Evolutionary conservation across 371 early-diverging fungal genomes (phyloP).

Genomic region (Rhizopus arrhizus): DNA sequence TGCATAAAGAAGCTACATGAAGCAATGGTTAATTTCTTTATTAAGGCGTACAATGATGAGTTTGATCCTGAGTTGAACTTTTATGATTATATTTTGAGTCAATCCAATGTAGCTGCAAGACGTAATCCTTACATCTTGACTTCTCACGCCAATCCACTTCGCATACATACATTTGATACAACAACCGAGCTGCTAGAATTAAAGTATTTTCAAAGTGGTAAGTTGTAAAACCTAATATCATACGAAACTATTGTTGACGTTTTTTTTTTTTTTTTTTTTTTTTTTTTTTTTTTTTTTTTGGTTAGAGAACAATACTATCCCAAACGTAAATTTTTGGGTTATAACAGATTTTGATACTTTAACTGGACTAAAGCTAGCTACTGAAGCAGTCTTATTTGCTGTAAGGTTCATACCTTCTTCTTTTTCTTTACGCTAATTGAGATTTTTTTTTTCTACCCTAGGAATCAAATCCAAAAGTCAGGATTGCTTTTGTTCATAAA

Average conservation of each 20-base stretch:
- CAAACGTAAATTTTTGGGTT: conserved; percentile 49
- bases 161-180: conserved; percentile 28
- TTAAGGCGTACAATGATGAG: conserved; percentile 49
- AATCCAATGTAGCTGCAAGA: conserved; percentile 55
- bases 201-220: conserved; percentile 28
- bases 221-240: neutral
- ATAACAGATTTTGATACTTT: conserved; percentile 59
- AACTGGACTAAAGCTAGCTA: conserved; percentile 53
- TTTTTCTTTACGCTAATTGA: neutral
- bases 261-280: neutral
- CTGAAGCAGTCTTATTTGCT: conserved; percentile 46
- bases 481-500: conserved; percentile 56
- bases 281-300: neutral
- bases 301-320: conserved; percentile 23
- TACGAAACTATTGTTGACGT: neutral
- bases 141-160: conserved; percentile 60
- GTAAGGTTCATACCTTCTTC: conserved; percentile 24
- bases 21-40: neutral
- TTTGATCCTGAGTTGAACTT: conserved; percentile 57
- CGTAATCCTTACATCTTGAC: conserved; percentile 71
- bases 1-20: neutral
- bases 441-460: neutral
- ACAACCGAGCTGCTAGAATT: conserved; percentile 1
- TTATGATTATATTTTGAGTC: conserved; percentile 69
- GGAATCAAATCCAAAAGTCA: conserved; percentile 36